Conservation (phyloP, 257 asterid genomes). For the Sherardia arvensis region DNA sequence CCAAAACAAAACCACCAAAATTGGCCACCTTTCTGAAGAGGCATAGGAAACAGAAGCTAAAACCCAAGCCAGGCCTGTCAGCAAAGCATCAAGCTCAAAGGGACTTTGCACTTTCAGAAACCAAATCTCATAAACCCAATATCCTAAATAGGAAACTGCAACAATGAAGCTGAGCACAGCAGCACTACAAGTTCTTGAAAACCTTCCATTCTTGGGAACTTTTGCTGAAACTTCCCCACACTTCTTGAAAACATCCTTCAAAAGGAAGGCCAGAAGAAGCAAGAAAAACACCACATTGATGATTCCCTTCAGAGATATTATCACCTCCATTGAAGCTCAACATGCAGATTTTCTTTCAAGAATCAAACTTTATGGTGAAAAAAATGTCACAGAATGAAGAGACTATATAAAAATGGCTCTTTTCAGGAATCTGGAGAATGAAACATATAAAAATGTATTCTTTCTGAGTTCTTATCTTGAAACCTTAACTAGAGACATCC, state of each 20-base stretch:
- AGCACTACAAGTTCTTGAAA: slow-evolving; percentile 24
- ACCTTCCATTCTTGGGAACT: neutral
- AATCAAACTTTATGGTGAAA: neutral
- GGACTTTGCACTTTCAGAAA: neutral
- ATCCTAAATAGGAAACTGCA: slow-evolving; percentile 30
- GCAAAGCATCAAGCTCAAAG: slow-evolving; percentile 16
- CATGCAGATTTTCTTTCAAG: neutral
- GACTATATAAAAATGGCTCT: slow-evolving; percentile 44
- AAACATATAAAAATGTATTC: slow-evolving; percentile 6
- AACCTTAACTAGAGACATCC: slow-evolving; percentile 19
- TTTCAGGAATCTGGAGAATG: slow-evolving; percentile 29
- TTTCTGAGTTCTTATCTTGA: neutral
- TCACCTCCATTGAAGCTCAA: slow-evolving; percentile 24
- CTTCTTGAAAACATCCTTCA: slow-evolving; percentile 27
- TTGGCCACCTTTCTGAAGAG: slow-evolving; percentile 45
- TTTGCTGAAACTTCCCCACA: slow-evolving; percentile 14
- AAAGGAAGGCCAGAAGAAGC: slow-evolving; percentile 35
- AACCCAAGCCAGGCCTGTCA: slow-evolving; percentile 44
- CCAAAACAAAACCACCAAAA: slow-evolving; percentile 65
- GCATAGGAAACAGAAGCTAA: slow-evolving; percentile 32
- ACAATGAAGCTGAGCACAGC: slow-evolving; percentile 32
- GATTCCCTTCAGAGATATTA: slow-evolving; percentile 28
- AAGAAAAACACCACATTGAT: slow-evolving; percentile 39
- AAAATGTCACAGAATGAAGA: slow-evolving; percentile 18
- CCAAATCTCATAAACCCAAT: slow-evolving; percentile 25